These are phyloP conservation scores for Phyllosticta citrichinensis DNA, from an alignment of 2,329 filamentous ascomycete genomes.

Conservation along the genomic window DNA sequence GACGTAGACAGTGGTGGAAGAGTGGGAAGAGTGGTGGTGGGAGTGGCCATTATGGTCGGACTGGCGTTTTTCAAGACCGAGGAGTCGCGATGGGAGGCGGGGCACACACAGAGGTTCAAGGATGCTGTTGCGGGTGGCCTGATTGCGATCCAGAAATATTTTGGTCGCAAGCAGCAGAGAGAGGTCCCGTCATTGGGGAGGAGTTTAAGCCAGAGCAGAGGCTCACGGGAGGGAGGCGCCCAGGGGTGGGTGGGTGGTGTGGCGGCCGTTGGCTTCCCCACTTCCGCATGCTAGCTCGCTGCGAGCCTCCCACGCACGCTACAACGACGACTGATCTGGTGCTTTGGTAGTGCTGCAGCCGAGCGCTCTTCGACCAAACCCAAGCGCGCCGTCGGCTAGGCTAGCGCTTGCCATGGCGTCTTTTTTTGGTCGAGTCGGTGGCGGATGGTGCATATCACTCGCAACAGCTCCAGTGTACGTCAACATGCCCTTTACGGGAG, in stretches of 20 bases:
- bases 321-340: background rate
- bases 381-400: background rate
- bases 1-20: slow-evolving; percentile 1
- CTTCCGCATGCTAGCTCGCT: background rate
- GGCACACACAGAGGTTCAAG: background rate
- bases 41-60: background rate
- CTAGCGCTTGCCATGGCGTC: background rate
- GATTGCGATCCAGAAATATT: background rate
- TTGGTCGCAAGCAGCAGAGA: background rate
- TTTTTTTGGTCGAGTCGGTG: background rate
- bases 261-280: slow-evolving; percentile 3
- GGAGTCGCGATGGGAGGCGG: background rate
- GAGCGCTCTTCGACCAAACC: no score
- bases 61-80: background rate
- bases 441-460: background rate
- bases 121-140: slow-evolving; percentile 5
- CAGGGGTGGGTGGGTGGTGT: background rate
- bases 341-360: background rate
- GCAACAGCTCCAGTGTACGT: background rate
- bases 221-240: slow-evolving; percentile 1
- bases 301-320: background rate
- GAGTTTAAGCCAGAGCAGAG: background rate
- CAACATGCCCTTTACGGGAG: background rate
- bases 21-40: slow-evolving; percentile 11
- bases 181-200: background rate